phyloP scores from a whole-genome alignment of 2,329 filamentous ascomycete genomes.

The Cercospora sp. region DNA sequence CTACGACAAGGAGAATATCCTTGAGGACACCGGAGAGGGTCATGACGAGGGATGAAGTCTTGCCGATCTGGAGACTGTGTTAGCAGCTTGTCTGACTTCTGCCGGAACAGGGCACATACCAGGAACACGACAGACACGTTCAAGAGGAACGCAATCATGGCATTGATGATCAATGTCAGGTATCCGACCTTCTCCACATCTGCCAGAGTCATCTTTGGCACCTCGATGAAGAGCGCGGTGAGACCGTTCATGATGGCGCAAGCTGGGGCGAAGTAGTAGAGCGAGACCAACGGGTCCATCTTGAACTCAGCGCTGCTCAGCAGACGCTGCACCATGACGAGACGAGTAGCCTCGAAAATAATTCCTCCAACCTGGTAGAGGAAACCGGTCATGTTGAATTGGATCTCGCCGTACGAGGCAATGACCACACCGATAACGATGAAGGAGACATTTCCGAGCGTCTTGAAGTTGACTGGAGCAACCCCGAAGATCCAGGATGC shows the following conservation, averaged over 20 bases:
- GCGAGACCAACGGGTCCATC: constrained; percentile 85
- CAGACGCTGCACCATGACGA: constrained; percentile 81
- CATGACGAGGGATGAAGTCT: constrained; percentile 81
- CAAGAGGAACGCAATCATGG: constrained; percentile 74
- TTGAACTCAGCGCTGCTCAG: constrained; percentile 83
- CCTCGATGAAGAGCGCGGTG: constrained; percentile 71
- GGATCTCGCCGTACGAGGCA: constrained; percentile 92
- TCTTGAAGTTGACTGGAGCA: constrained; percentile 78
- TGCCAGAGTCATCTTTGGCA: constrained; percentile 66
- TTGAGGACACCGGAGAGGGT: constrained; percentile 86
- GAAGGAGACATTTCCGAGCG: constrained; percentile 87
- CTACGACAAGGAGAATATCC: constrained; percentile 78
- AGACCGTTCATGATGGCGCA: constrained; percentile 79
- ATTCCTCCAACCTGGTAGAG: constrained; percentile 77
- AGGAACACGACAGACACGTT: constrained; percentile 86
- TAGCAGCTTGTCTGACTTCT: not conserved
- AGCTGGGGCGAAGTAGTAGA: constrained; percentile 87
- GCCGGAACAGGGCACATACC: constrained; percentile 55
- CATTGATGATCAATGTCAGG: constrained; percentile 72
- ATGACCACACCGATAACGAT: constrained; percentile 95
- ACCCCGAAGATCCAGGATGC: constrained; percentile 87
- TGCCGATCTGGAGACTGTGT: constrained; percentile 66
- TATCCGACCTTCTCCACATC: constrained; percentile 74
- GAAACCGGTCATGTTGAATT: constrained; percentile 81
- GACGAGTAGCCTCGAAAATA: constrained; percentile 76